Conservation (phyloP, 768 basidiomycete genomes). For the Cystobasidium tubakii region DNA sequence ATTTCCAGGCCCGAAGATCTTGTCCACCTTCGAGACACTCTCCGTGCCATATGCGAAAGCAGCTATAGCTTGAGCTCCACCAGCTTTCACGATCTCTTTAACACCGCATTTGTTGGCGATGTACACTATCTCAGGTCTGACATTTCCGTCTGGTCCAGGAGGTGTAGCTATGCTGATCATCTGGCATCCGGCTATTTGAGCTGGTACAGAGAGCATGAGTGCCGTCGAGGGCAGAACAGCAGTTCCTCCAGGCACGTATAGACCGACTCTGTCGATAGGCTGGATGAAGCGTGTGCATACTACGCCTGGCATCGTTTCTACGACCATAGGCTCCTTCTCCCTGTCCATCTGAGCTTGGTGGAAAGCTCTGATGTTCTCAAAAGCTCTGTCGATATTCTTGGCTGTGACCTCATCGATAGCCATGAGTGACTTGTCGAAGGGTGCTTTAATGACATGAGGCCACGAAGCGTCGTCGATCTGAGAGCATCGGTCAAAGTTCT, state of each 20-base stretch:
- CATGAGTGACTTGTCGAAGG: conserved; percentile 61
- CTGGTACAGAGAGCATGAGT: conserved; percentile 94
- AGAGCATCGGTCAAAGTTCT: conserved; percentile 81
- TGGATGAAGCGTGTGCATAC: conserved; percentile 90
- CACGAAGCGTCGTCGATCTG: conserved; percentile 60
- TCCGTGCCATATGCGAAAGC: conserved; percentile 95
- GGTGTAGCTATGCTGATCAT: conserved; percentile 91
- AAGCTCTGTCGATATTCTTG: conserved; percentile 80
- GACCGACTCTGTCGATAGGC: conserved; percentile 71
- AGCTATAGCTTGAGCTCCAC: conserved; percentile 91
- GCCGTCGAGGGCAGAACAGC: conserved; percentile 94
- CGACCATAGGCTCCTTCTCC: conserved; percentile 57
- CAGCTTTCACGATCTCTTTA: conserved; percentile 82
- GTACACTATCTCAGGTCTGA: conserved; percentile 96
- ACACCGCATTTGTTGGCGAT: conserved; percentile 87
- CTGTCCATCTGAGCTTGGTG: conserved; percentile 53
- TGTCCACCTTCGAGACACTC: conserved; percentile 94
- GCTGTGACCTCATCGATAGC: conserved; percentile 61
- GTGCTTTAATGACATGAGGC: conserved; percentile 58
- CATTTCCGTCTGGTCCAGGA: conserved; percentile 82
- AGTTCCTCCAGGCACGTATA: conserved; percentile 96
- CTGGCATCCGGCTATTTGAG: conserved; percentile 90
- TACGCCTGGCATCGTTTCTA: conserved; percentile 98
- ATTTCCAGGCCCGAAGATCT: conserved; percentile 98
- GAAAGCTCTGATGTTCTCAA: conserved; percentile 66